Percentiles rank a stretch among this genome's conserved stretches.
Conservation (phyloP, 768 basidiomycete genomes). For the Chalciporus chontae region DNA sequence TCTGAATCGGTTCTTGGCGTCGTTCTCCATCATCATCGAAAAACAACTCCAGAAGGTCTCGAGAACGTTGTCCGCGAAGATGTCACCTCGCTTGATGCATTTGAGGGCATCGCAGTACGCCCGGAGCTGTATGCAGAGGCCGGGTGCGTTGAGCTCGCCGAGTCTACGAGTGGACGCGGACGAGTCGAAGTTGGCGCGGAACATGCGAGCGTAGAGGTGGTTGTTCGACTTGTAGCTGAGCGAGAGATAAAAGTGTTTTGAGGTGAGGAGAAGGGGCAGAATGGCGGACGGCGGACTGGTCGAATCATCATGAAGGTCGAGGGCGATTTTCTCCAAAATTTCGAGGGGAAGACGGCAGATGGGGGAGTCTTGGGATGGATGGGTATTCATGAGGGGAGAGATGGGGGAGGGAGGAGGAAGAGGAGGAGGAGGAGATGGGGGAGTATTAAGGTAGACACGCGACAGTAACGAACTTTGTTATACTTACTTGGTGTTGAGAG, state of each 20-base stretch:
- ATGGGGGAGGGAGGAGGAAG: constrained; percentile 1
- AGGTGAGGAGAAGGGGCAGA: constrained; percentile 47
- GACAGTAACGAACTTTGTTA: constrained; percentile 6
- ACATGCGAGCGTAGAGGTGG: constrained; percentile 53
- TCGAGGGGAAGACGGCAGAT: constrained; percentile 39
- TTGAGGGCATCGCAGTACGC: constrained; percentile 33
- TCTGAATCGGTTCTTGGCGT: constrained; percentile 59
- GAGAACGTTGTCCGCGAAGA: constrained; percentile 30
- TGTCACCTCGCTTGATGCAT: constrained; percentile 30
- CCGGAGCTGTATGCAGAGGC: constrained; percentile 38
- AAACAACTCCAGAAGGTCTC: constrained; percentile 45
- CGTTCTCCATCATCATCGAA: constrained; percentile 62
- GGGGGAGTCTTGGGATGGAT: constrained; percentile 12
- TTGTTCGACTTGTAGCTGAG: constrained; percentile 28
- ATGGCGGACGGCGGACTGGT: constrained; percentile 35
- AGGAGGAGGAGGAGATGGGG: not conserved
- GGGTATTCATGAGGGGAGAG: constrained; percentile 16
- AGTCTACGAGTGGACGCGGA: constrained; percentile 52
- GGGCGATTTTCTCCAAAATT: constrained; percentile 49
- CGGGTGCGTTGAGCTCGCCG: constrained; percentile 34
- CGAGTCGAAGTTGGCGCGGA: constrained; percentile 53
- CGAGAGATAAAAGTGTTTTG: constrained; percentile 33
- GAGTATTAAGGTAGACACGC: constrained; percentile 1
- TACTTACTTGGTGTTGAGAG: constrained; percentile 2
- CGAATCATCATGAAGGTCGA: constrained; percentile 34